Conservation (phyloP, 106 monocot genomes). For the Hemerocallis citrina region DNA sequence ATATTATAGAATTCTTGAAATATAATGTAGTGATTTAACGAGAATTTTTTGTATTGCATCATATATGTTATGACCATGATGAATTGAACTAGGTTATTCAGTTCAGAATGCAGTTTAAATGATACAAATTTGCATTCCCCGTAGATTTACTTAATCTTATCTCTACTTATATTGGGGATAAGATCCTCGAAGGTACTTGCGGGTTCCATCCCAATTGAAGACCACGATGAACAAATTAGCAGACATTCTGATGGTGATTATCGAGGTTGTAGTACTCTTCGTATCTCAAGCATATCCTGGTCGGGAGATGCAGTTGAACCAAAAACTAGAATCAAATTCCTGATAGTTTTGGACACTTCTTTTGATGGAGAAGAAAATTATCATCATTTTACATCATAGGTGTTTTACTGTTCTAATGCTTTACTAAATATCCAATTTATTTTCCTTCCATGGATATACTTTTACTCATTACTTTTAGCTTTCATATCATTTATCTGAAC, state of each 20-base stretch:
- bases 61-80: neutral
- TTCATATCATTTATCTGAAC: neutral
- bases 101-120: neutral
- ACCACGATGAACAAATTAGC: slow-evolving; percentile 13
- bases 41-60: neutral
- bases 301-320: slow-evolving; percentile 66
- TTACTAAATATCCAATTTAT: neutral
- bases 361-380: slow-evolving; percentile 30
- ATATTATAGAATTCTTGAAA: neutral
- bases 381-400: slow-evolving; percentile 50
- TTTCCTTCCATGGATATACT: neutral
- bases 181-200: slow-evolving; percentile 64
- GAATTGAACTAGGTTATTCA: neutral
- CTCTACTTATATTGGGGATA: slow-evolving; percentile 1
- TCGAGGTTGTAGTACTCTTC: slow-evolving; percentile 31
- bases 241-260: slow-evolving; percentile 12
- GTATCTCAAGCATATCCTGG: slow-evolving; percentile 29
- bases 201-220: slow-evolving; percentile 33
- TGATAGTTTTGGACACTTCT: slow-evolving; percentile 41
- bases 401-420: neutral
- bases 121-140: too few relatives aligned
- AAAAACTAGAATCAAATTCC: slow-evolving; percentile 86
- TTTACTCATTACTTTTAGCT: neutral
- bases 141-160: slow-evolving; percentile 3
- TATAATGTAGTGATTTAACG: neutral